Conservation (phyloP, 2,329 filamentous ascomycete species). For the Stromatinia cepivora region DNA sequence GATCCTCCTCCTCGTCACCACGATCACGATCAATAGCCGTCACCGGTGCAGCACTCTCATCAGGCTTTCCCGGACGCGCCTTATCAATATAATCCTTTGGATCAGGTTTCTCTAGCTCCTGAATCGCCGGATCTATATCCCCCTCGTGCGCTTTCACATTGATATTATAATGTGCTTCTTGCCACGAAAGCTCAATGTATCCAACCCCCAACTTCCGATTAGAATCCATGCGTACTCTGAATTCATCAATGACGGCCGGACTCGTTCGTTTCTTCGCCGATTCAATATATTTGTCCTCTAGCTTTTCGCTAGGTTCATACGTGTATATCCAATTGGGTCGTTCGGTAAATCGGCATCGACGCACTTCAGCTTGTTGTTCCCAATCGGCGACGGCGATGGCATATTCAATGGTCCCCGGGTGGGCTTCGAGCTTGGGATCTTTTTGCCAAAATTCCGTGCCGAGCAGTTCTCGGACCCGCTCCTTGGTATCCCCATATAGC, state of each 20-base stretch:
- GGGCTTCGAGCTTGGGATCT: background rate
- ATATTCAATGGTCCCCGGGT: background rate
- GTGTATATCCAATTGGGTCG: background rate
- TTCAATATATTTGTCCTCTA: background rate
- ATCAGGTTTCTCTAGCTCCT: background rate
- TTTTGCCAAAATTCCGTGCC: background rate
- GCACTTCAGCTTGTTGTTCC: background rate
- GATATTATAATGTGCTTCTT: conserved; percentile 4
- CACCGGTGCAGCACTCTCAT: background rate
- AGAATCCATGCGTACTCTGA: background rate
- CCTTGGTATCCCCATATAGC: background rate
- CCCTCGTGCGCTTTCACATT: background rate
- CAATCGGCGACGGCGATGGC: background rate
- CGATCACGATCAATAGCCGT: conserved; percentile 1
- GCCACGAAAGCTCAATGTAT: conserved; percentile 17
- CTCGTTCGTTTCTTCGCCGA: background rate
- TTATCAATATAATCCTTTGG: conserved; percentile 7
- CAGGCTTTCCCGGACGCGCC: background rate
- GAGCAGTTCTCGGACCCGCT: background rate
- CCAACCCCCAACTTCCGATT: background rate
- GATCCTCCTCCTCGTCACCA: background rate
- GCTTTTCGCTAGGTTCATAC: background rate
- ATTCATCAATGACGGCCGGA: background rate
- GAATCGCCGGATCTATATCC: background rate
- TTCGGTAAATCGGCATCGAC: background rate